Conservation (phyloP, 2,329 filamentous ascomycete genomes). For the Fusarium sp. region DNA sequence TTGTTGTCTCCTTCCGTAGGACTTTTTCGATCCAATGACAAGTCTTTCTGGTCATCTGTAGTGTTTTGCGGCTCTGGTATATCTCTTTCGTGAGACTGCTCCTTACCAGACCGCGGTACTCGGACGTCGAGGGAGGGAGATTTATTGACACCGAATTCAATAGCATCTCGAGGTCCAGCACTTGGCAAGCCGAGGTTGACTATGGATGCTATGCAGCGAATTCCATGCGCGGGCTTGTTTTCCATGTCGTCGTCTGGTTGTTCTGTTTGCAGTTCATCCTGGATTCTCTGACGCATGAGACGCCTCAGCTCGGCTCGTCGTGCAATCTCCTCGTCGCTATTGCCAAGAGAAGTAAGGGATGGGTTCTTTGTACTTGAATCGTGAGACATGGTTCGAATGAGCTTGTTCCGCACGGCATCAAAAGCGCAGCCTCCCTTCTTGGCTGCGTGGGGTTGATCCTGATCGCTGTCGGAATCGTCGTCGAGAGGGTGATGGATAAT, state of each 20-base stretch:
- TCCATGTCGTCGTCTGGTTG: conserved; percentile 51
- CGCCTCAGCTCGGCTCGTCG: conserved; percentile 68
- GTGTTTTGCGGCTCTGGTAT: background rate
- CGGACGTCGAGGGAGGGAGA: conserved; percentile 7
- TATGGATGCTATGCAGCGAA: conserved; percentile 40
- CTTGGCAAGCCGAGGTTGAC: conserved; percentile 47
- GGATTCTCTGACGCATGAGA: conserved; percentile 68
- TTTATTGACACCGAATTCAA: conserved; percentile 56
- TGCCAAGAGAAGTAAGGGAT: conserved; percentile 57
- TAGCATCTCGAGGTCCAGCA: conserved; percentile 61
- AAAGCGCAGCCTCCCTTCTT: conserved; percentile 56
- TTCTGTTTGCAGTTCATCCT: conserved; percentile 66
- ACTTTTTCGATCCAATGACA: background rate
- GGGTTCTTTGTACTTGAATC: conserved; percentile 55
- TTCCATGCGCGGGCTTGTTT: conserved; percentile 43
- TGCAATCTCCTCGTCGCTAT: conserved; percentile 65
- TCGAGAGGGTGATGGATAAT: conserved; percentile 46
- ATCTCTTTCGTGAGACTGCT: conserved; percentile 7
- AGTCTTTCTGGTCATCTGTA: background rate
- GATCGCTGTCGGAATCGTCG: conserved; percentile 57
- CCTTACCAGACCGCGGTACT: background rate
- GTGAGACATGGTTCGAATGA: conserved; percentile 61
- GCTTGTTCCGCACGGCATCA: conserved; percentile 57
- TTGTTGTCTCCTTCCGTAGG: background rate
- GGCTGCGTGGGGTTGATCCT: conserved; percentile 39